A percentile compares a stretch with the other conserved stretches of the same genome.
Evolutionary conservation across 2,329 filamentous ascomycete genomes (phyloP).

Genomic region (Alternaria sp.): DNA sequence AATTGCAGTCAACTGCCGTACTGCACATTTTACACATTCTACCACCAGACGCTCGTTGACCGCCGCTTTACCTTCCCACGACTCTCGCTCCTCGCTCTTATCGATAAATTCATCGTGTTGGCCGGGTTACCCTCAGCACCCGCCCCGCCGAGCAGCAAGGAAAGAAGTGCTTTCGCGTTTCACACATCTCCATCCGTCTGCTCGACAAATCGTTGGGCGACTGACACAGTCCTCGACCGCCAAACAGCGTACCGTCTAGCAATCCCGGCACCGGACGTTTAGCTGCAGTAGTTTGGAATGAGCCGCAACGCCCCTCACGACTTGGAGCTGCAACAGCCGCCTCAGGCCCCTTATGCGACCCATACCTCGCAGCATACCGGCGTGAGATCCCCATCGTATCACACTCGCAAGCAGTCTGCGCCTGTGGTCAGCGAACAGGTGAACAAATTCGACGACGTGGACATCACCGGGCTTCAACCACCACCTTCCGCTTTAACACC

Average conservation of each 20-base stretch:
- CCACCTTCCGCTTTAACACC: constrained; percentile 48
- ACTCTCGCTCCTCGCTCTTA: constrained; percentile 21
- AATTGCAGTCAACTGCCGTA: constrained; percentile 23
- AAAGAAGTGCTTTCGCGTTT: constrained; percentile 35
- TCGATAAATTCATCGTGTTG: constrained; percentile 25
- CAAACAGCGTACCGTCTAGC: constrained; percentile 18
- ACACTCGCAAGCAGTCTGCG: constrained; percentile 36
- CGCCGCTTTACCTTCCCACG: constrained; percentile 19
- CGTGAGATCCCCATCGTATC: constrained; percentile 23
- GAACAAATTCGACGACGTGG: constrained; percentile 45
- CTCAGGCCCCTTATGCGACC: constrained; percentile 42
- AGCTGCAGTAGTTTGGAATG: constrained; percentile 32
- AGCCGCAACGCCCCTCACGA: constrained; percentile 30
- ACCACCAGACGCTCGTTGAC: constrained; percentile 21
- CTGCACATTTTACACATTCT: constrained; percentile 20
- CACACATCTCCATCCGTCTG: constrained; percentile 35
- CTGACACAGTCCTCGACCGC: constrained; percentile 34
- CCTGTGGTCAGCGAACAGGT: constrained; percentile 30
- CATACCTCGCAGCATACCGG: constrained; percentile 40
- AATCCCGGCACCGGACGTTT: constrained; percentile 10
- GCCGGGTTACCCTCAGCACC: constrained; percentile 23
- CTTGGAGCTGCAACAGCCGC: constrained; percentile 28
- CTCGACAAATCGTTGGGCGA: constrained; percentile 25
- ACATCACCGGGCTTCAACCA: constrained; percentile 40
- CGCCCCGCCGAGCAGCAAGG: constrained; percentile 15